phyloP scores from a whole-genome alignment of 306 rosid genomes.

The Sicyos baderoa region DNA sequence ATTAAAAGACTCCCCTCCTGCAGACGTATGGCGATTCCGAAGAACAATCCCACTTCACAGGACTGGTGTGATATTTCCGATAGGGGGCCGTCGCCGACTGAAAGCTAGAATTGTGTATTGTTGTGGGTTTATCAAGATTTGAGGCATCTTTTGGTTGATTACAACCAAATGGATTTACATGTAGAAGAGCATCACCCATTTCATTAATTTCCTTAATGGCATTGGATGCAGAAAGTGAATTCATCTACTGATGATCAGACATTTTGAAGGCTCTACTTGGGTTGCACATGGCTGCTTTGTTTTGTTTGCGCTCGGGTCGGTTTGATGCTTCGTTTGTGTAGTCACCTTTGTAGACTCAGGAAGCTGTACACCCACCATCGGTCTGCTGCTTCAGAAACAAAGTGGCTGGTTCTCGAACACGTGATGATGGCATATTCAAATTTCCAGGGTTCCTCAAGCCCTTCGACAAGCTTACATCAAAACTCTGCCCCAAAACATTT shows the following conservation, averaged over 20 bases:
- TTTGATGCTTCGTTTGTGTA: conserved; percentile 19
- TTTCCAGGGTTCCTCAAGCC: conserved; percentile 18
- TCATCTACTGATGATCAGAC: conserved; percentile 24
- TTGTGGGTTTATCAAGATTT: conserved; percentile 12
- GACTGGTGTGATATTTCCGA: conserved; percentile 24
- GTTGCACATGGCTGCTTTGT: conserved; percentile 19
- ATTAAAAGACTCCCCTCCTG: conserved; percentile 19
- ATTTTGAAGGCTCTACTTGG: conserved; percentile 14
- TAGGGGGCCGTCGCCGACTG: conserved; percentile 12
- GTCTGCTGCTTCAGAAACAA: conserved; percentile 25
- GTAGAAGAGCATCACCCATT: background rate
- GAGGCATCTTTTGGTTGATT: conserved; percentile 27
- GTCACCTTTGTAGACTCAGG: conserved; percentile 24
- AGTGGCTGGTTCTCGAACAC: conserved; percentile 20
- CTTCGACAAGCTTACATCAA: conserved; percentile 21
- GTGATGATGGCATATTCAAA: conserved; percentile 14
- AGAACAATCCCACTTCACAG: conserved; percentile 34
- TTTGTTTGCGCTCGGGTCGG: conserved; percentile 17
- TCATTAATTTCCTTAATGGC: too few relatives aligned
- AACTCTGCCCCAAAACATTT: conserved; percentile 18
- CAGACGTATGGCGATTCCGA: conserved; percentile 19
- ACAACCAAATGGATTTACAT: conserved; percentile 21
- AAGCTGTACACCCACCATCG: conserved; percentile 23
- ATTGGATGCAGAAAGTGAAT: conserved; percentile 19
- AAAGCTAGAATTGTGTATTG: background rate